A percentile compares a stretch with the other conserved stretches of the same genome.
These are phyloP conservation scores for Trichoderma aggressivum DNA, from an alignment of 2,329 filamentous ascomycete species.

Conservation along the genomic window DNA sequence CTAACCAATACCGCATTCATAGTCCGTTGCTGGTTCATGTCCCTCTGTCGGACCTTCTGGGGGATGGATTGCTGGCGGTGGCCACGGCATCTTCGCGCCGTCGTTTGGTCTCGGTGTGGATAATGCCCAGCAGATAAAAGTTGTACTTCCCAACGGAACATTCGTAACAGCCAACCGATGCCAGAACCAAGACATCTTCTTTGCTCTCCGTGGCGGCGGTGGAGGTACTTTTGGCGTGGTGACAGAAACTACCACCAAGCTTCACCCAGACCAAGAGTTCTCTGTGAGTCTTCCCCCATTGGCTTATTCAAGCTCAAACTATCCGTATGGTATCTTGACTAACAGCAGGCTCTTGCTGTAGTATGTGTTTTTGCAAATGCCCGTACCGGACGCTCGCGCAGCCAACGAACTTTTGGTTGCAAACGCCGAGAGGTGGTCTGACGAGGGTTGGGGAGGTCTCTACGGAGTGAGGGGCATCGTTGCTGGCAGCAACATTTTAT, in stretches of 20 bases:
- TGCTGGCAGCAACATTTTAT: background rate
- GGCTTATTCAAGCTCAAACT: background rate
- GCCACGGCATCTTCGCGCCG: constrained; percentile 46
- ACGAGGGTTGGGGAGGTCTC: constrained; percentile 11
- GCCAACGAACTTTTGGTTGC: constrained; percentile 10
- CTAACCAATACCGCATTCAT: background rate
- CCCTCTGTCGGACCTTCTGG: constrained; percentile 28
- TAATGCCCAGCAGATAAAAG: constrained; percentile 23
- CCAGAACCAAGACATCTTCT: constrained; percentile 47
- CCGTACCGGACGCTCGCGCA: background rate
- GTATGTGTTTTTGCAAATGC: background rate
- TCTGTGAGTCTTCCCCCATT: background rate
- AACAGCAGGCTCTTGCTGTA: background rate
- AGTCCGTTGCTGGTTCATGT: constrained; percentile 6
- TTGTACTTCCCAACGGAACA: constrained; percentile 45
- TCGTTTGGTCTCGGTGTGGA: constrained; percentile 43
- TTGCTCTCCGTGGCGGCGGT: constrained; percentile 47
- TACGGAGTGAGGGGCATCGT: constrained; percentile 1
- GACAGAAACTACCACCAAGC: constrained; percentile 34
- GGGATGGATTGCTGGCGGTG: constrained; percentile 39
- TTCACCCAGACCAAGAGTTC: constrained; percentile 2
- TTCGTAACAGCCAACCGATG: constrained; percentile 39
- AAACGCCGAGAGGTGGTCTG: constrained; percentile 14
- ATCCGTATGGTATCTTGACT: background rate
- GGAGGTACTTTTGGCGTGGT: constrained; percentile 43